Evolutionary conservation across 805 yeast species (phyloP).

Genomic region (Candida yuanshanica): DNA sequence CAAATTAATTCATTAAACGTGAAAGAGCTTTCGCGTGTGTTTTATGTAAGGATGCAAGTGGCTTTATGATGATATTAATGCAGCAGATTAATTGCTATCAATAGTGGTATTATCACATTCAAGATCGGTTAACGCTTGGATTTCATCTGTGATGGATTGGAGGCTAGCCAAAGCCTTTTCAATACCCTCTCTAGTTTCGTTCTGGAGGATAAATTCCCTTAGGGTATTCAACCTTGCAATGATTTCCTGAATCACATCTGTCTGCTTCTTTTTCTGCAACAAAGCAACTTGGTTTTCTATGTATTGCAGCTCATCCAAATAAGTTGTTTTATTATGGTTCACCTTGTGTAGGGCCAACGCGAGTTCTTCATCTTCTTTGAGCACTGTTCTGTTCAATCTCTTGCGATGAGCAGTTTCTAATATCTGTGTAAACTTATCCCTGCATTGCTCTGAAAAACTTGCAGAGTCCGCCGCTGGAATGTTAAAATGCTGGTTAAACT

Average conservation of each 20-base stretch:
- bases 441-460: constrained; percentile 6
- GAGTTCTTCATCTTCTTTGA: neutral
- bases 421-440: constrained; percentile 2
- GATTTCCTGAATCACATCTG: neutral
- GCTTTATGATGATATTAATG: too few relatives aligned
- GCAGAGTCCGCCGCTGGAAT: constrained; percentile 1
- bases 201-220: neutral
- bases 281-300: neutral
- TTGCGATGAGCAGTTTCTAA: constrained; percentile 1
- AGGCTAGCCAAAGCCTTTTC: neutral
- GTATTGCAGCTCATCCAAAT: neutral
- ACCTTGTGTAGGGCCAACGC: neutral
- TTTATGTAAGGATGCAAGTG: too few relatives aligned
- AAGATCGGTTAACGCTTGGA: neutral
- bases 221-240: neutral
- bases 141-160: neutral
- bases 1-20: too few relatives aligned
- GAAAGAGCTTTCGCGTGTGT: too few relatives aligned
- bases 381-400: neutral
- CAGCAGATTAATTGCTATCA: neutral
- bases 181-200: neutral
- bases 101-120: neutral
- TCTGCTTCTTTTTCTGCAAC: neutral
- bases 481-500: neutral
- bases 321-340: neutral